Evolutionary conservation across 495 filamentous ascomycete genomes (phyloP).

Genomic region (Neurospora sp.): DNA sequence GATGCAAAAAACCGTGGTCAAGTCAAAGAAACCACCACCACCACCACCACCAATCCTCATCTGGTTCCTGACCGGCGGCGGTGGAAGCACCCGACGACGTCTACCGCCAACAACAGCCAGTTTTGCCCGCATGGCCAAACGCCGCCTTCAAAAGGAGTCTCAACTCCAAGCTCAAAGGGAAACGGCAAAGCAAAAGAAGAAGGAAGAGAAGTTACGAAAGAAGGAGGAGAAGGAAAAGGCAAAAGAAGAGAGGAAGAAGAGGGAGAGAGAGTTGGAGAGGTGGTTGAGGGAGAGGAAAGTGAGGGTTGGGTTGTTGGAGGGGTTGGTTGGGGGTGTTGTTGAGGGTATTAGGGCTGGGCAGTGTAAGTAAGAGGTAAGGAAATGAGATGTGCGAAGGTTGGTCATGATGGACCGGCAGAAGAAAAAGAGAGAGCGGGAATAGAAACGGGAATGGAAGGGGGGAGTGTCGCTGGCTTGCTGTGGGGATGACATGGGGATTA

Average conservation of each 20-base stretch:
- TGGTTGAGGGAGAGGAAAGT: neutral
- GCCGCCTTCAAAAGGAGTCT: neutral
- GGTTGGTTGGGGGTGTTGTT: neutral
- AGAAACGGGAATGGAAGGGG: too few relatives aligned
- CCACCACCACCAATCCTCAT: neutral
- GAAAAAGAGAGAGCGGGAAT: too few relatives aligned
- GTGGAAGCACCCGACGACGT: too few relatives aligned
- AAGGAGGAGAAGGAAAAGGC: neutral
- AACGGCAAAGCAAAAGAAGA: neutral
- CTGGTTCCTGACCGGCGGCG: neutral
- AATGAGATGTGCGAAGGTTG: too few relatives aligned
- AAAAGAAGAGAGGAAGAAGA: neutral
- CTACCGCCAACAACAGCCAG: neutral
- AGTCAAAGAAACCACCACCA: too few relatives aligned
- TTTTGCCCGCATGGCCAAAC: neutral
- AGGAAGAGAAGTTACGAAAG: neutral
- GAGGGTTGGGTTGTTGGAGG: neutral
- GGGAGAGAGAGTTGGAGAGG: neutral
- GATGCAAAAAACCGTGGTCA: too few relatives aligned
- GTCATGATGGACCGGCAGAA: too few relatives aligned
- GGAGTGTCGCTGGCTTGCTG: too few relatives aligned
- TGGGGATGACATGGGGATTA: too few relatives aligned
- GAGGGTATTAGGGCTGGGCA: neutral
- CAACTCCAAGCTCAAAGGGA: neutral
- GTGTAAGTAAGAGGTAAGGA: neutral